Evolutionary conservation across 495 filamentous ascomycete species (phyloP), one percentile per base, ranked within the genome.

Genomic region (Sabuloglossum arenarium): DNA sequence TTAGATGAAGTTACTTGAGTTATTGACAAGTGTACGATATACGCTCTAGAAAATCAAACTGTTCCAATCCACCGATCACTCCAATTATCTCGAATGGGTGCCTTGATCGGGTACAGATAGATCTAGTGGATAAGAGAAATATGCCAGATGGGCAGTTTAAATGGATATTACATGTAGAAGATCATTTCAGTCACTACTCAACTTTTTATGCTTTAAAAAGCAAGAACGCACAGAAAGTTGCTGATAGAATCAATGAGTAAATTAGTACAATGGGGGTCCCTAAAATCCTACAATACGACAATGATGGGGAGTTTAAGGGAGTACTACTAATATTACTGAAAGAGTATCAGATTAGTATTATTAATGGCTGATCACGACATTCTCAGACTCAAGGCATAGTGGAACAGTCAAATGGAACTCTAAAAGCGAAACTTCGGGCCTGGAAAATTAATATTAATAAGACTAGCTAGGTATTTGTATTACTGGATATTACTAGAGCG

Each of bases 51-150:
- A 8, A 16, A 39, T 16, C 34, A 39, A 39, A 39, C 34, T 8
- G 16, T 8, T 39, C 34, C 34, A 8, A 16, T 39, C 34, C 34
- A 16, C 34, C 34, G 34, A 8, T 39, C 8, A 39, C 34, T 39
- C 47, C 31, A 19, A 59, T 60, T 55, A 9, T 54, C 0, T 9
- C 39, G 16, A 27, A 46, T 19, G 12, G n/a, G 39, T 23, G 59
- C 0, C 55, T 60, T 37, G 53, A 64, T 42, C 53, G 53, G 0
- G 53, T 62, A 29, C 55, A 64, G 25, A 58, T 64, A 0, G 59
- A 64, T 54, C 51, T 64, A 16, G 60, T 64, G 24, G 58, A 64
- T 52, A 59, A 59, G 23, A 29, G 50, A 1, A 16, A 19, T 29
- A 27, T 56, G 12, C 58, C 58, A 0, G 51, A 61, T 51, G 47